Percentiles rank a stretch among this genome's conserved stretches.
These are phyloP conservation scores for Gastrolobium bilobum DNA, from an alignment of 306 rosid species.

Conservation along the genomic window DNA sequence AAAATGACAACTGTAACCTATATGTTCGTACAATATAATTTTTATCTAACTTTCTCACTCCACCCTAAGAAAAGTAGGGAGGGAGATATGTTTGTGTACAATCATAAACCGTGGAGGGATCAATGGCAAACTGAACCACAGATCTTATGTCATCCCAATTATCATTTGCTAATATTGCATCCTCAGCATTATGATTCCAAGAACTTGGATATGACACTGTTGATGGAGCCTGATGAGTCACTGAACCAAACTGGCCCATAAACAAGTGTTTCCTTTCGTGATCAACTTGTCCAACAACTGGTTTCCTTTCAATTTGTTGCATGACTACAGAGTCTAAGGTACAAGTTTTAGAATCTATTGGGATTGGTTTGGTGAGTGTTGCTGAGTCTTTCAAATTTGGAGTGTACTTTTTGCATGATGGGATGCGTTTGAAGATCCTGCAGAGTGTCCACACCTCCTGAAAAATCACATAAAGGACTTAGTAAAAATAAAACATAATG, in stretches of 20 bases:
- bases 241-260: constrained; percentile 24
- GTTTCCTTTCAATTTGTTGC: constrained; percentile 52
- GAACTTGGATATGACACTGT: constrained; percentile 46
- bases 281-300: constrained; percentile 37
- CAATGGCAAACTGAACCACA: constrained; percentile 65
- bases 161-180: constrained; percentile 53
- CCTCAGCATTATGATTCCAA: constrained; percentile 52
- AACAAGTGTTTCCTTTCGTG: constrained; percentile 41
- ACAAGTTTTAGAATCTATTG: constrained; percentile 54
- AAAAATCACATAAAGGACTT: background rate
- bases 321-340: constrained; percentile 58
- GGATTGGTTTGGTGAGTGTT: constrained; percentile 19
- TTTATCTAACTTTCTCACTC: background rate
- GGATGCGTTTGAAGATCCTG: constrained; percentile 75
- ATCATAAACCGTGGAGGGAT: constrained; percentile 47
- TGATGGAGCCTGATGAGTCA: constrained; percentile 46
- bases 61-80: constrained; percentile 14
- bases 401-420: constrained; percentile 64
- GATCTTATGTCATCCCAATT: constrained; percentile 76
- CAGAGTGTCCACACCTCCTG: constrained; percentile 95
- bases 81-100: constrained; percentile 38
- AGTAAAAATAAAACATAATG: background rate
- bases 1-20: constrained; percentile 5
- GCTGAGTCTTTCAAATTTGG: constrained; percentile 50
- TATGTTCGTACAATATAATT: constrained; percentile 9